Percentiles rank a stretch among this genome's conserved stretches.
phyloP scores from a whole-genome alignment of 345 rosid species.

The Populus simonii region DNA sequence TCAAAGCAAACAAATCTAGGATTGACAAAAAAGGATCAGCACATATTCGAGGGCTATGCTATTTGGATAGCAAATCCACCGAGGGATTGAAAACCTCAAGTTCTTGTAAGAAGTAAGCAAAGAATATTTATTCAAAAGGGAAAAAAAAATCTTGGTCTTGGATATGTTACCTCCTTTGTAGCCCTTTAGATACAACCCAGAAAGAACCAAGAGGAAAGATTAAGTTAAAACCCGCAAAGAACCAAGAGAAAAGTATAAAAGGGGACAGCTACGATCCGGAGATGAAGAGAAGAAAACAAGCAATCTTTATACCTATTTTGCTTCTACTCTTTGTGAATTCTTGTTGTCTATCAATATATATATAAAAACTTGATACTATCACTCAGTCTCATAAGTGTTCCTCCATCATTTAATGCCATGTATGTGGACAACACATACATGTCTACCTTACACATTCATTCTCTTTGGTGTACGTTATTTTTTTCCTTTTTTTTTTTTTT shows the following conservation, averaged over 20 bases:
- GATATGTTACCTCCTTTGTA: not conserved
- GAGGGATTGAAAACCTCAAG: not conserved
- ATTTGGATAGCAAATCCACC: not conserved
- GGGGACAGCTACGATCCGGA: slow-evolving; percentile 55
- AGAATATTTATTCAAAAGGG: not conserved
- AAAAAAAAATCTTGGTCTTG: not conserved
- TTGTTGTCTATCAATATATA: slow-evolving; percentile 13
- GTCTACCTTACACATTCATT: slow-evolving; percentile 22
- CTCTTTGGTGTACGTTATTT: slow-evolving; percentile 2
- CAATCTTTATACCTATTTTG: slow-evolving; percentile 28
- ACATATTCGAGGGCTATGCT: not conserved
- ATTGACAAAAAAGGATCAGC: not conserved
- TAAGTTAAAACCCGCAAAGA: slow-evolving; percentile 30
- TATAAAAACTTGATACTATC: not conserved
- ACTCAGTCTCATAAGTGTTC: not conserved
- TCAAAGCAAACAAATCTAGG: not conserved
- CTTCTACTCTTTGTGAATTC: slow-evolving; percentile 17
- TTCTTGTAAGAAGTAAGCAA: not conserved
- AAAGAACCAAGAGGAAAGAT: slow-evolving; percentile 21
- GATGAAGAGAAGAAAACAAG: slow-evolving; percentile 43
- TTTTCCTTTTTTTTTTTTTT: not conserved
- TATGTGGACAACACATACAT: slow-evolving; percentile 25
- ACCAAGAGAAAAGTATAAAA: slow-evolving; percentile 33
- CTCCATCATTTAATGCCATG: slow-evolving; percentile 26
- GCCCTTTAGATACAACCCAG: not conserved